Percentiles rank a stretch among this genome's conserved stretches.
Evolutionary conservation across 495 filamentous ascomycete genomes (phyloP).

Genomic region (Podospora pseudocomata): DNA sequence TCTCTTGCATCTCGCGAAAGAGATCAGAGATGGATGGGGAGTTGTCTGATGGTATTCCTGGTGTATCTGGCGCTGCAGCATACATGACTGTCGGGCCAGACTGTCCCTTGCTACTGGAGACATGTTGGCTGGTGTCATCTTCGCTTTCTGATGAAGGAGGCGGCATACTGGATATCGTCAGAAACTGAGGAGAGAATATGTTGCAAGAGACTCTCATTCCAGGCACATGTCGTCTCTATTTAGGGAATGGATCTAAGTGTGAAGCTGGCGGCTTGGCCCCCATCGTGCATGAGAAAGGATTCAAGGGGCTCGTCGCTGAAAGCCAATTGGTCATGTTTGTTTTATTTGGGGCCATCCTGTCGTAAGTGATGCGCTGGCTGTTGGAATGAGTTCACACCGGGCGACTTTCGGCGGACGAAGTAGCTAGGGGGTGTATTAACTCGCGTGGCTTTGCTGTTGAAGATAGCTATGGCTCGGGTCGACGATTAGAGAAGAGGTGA

Average conservation of each 20-base stretch:
- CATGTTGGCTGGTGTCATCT: background rate
- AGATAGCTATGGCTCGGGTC: too few relatives aligned
- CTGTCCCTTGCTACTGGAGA: background rate
- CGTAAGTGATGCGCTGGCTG: background rate
- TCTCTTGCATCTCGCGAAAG: conserved; percentile 16
- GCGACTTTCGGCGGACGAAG: background rate
- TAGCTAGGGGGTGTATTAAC: background rate
- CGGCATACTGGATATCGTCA: background rate
- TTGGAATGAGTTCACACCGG: background rate
- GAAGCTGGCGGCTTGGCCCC: background rate
- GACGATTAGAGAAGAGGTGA: too few relatives aligned
- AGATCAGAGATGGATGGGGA: conserved; percentile 9
- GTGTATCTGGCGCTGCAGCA: background rate
- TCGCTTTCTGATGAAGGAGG: background rate
- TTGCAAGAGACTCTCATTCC: background rate
- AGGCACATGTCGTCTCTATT: background rate
- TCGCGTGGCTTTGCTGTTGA: too few relatives aligned
- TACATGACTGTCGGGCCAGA: background rate
- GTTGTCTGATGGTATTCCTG: background rate
- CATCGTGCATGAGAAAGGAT: background rate
- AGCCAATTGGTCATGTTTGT: background rate
- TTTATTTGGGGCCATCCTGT: background rate
- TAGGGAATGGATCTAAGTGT: background rate
- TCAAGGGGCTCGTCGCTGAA: background rate
- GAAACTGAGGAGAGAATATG: background rate